Evolutionary conservation across 2,329 filamentous ascomycete genomes (phyloP).

Genomic region (Rhynchosporium secalis): DNA sequence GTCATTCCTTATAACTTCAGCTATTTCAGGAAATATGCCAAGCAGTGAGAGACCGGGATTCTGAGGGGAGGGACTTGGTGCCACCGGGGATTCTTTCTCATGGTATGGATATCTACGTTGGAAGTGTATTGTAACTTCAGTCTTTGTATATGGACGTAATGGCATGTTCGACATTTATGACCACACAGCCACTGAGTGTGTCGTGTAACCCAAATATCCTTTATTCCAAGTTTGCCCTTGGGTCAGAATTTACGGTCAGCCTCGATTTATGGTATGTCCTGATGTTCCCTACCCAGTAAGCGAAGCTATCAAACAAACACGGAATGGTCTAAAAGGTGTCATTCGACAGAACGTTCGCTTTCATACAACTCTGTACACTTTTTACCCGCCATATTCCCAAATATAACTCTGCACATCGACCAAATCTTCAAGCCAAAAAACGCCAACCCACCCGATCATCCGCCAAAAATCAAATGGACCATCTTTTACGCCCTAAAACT

Average conservation of each 20-base stretch:
- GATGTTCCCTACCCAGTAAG: too few relatives aligned
- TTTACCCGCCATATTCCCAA: not conserved
- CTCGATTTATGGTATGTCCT: too few relatives aligned
- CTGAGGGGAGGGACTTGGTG: not conserved
- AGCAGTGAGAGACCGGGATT: not conserved
- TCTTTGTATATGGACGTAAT: too few relatives aligned
- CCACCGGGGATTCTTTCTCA: not conserved
- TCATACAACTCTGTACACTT: not conserved
- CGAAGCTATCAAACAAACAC: too few relatives aligned
- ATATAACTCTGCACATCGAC: not conserved
- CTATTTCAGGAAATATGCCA: conserved; percentile 9
- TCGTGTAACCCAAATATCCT: too few relatives aligned
- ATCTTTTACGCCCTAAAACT: not conserved
- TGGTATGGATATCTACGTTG: not conserved
- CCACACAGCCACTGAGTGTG: too few relatives aligned
- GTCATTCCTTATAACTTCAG: conserved; percentile 10
- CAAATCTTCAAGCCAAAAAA: not conserved
- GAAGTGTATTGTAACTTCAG: not conserved
- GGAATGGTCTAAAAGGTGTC: not conserved
- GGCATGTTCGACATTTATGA: too few relatives aligned
- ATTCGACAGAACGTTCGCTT: not conserved
- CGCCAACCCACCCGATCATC: not conserved
- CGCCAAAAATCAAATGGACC: not conserved
- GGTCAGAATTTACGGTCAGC: too few relatives aligned
- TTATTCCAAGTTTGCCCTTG: too few relatives aligned